Evolutionary conservation across 306 rosid genomes (phyloP).

Genomic region (Lithocarpus polystachyus): DNA sequence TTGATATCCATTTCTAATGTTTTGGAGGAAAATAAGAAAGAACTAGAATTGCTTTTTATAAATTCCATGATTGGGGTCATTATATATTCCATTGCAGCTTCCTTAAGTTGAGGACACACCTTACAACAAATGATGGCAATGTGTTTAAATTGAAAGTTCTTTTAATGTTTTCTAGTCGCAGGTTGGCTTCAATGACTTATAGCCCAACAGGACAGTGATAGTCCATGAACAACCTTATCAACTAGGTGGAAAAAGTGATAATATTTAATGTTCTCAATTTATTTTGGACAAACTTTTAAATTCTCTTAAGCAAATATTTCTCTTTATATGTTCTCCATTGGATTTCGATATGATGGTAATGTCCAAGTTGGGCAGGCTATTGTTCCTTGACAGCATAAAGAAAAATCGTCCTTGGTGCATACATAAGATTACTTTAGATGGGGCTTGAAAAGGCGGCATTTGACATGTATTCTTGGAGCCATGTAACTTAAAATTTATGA

Average conservation of each 20-base stretch:
- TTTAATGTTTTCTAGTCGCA: background rate
- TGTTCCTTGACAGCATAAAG: background rate
- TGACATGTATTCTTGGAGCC: no score
- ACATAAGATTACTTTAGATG: background rate
- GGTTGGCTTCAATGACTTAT: background rate
- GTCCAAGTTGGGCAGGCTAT: background rate
- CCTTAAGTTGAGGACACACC: background rate
- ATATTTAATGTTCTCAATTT: no score
- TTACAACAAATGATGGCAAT: background rate
- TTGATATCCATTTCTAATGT: background rate
- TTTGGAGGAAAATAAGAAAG: background rate
- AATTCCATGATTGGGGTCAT: background rate
- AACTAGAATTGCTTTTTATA: background rate
- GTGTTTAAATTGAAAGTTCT: background rate
- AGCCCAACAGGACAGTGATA: background rate
- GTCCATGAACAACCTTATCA: background rate
- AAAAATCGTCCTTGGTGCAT: background rate
- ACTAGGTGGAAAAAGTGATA: background rate
- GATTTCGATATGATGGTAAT: background rate
- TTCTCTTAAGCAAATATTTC: no score
- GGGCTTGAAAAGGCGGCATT: no score
- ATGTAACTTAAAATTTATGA: background rate
- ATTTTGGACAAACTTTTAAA: no score
- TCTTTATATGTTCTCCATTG: background rate
- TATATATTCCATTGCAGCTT: background rate